These are phyloP conservation scores for Coemansia biformis DNA, from an alignment of 192 early-diverging fungal genomes.

Conservation along the genomic window DNA sequence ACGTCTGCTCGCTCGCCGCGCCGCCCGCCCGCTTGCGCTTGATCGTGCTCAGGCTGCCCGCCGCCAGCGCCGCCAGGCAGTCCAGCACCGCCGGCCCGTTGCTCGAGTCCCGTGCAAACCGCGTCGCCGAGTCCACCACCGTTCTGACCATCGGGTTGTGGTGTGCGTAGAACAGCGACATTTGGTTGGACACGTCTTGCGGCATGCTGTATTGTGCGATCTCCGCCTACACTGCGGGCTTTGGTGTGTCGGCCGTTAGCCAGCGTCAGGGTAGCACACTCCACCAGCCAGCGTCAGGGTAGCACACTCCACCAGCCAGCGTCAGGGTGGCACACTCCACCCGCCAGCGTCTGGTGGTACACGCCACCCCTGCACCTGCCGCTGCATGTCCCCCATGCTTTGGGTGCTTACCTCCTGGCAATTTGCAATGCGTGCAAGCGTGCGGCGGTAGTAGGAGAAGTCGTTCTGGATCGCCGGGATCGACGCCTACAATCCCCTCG, in stretches of 20 bases:
- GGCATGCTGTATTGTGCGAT: conserved; percentile 61
- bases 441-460: conserved; percentile 94
- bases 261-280: too few species aligned
- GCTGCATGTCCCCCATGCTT: background rate
- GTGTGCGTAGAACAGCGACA: conserved; percentile 96
- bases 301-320: background rate
- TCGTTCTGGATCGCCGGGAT: conserved; percentile 82
- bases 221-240: conserved; percentile 49
- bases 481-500: conserved; percentile 24
- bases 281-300: too few species aligned
- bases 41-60: conserved; percentile 74
- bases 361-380: too few species aligned
- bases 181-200: conserved; percentile 85
- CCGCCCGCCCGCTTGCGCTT: conserved; percentile 57
- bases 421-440: conserved; percentile 72
- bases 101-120: conserved; percentile 60
- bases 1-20: conserved; percentile 63
- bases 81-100: conserved; percentile 54
- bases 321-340: background rate
- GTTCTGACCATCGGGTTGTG: conserved; percentile 87
- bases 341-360: too few species aligned
- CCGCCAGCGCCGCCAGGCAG: conserved; percentile 68
- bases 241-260: too few species aligned
- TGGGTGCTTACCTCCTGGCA: conserved; percentile 54
- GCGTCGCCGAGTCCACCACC: conserved; percentile 74